Evolutionary conservation across 169 alveolate genomes (phyloP), one percentile per base, ranked within the genome.

Genomic region (Besnoitia besnoiti): DNA sequence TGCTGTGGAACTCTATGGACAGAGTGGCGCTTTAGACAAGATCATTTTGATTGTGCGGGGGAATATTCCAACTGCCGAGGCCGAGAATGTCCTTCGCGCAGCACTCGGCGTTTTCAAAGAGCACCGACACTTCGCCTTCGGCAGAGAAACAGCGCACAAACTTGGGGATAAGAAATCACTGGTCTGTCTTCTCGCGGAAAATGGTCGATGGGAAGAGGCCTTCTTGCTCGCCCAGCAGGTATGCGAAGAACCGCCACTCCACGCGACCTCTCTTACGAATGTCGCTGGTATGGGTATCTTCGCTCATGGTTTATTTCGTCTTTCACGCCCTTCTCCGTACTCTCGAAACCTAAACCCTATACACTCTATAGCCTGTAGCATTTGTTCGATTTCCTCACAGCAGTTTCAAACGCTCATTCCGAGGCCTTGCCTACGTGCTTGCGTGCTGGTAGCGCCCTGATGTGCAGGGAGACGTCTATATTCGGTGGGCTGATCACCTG

Each of bases 1-100:
- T 1, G 87, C 87, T 14, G 49, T 77, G 87, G 87, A 77, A 21
- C 59, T 37, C 21, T 77, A 77, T 44, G 87, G 59, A 55, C 87
- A 24, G 7, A 27, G 7, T 39, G 87, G 87, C 7, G 87, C 87
- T 16, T 12, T 77, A 21, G 55, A 42, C 47, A 77, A 42, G 24
- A 44, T 77, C 61, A 77, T 77, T 21, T 40, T 27, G 30, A 77
- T 77, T 10, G 87, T 77, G 8, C 55, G 87, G 16, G 35, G 87
- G 16, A 35, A 37, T 16, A 4, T 39, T 39, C 87, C 39, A 21
- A 0, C 49, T 21, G 55, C 87, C 40, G 87, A 77, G 4, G 40
- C 61, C 59, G 40, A 77, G 87, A 44, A 77, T 35, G 12, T 77
- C 59, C 40, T 77, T 42, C 61, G 40, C 2, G 87, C 82, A 14